Percentiles rank a stretch among this genome's conserved stretches.
These are phyloP conservation scores for Cochlearia excelsa DNA, from an alignment of 345 rosid genomes.

Conservation along the genomic window DNA sequence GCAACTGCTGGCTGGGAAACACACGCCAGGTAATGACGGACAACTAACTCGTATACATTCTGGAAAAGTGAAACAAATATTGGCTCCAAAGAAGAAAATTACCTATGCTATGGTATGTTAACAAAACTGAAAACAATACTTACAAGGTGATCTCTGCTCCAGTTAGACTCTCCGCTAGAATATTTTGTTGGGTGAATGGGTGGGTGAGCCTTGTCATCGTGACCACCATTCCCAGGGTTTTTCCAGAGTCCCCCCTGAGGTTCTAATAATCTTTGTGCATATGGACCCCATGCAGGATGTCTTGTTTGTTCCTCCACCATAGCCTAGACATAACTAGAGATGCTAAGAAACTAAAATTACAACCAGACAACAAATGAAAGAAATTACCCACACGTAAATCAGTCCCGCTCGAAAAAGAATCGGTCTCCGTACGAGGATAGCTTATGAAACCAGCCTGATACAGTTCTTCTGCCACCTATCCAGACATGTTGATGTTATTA, in stretches of 20 bases:
- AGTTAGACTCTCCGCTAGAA: constrained; percentile 74
- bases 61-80: constrained; percentile 33
- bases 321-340: constrained; percentile 45
- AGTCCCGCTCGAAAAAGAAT: constrained; percentile 77
- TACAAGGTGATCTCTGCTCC: constrained; percentile 92
- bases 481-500: constrained; percentile 26
- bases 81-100: neutral
- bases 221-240: constrained; percentile 93
- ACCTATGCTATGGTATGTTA: constrained; percentile 16
- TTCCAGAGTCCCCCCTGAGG: constrained; percentile 83
- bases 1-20: constrained; percentile 96
- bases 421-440: constrained; percentile 99
- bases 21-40: constrained; percentile 95
- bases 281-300: constrained; percentile 90
- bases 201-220: constrained; percentile 98
- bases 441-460: constrained; percentile 96
- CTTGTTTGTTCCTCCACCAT: constrained; percentile 82
- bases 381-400: constrained; percentile 80
- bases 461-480: constrained; percentile 93
- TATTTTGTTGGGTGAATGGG: constrained; percentile 97
- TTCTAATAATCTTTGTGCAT: constrained; percentile 76
- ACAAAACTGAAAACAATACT: constrained; percentile 30
- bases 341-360: constrained; percentile 29
- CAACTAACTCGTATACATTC: constrained; percentile 92
- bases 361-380: constrained; percentile 24